Percentiles rank a stretch among this genome's conserved stretches.
These are phyloP conservation scores for Coffea eugenioides DNA, from an alignment of 257 asterid species.

Conservation along the genomic window DNA sequence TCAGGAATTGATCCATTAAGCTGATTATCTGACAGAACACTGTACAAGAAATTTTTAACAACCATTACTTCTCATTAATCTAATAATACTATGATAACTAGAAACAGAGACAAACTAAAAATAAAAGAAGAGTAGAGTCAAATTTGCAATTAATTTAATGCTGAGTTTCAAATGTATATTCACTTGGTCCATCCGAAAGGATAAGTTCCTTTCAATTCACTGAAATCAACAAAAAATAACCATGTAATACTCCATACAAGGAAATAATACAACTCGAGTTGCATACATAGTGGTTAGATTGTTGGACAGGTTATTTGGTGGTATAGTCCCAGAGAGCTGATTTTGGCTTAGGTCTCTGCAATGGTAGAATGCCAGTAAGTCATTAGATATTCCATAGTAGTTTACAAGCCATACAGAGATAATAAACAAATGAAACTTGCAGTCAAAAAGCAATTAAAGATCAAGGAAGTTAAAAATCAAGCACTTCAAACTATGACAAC, in stretches of 20 bases:
- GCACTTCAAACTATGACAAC: neutral
- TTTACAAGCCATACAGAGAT: neutral
- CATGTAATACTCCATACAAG: neutral
- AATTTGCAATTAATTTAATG: neutral
- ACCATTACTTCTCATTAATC: neutral
- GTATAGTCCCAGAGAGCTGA: constrained; percentile 38
- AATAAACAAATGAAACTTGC: neutral
- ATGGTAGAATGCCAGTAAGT: constrained; percentile 11
- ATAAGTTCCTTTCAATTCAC: neutral
- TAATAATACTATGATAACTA: neutral
- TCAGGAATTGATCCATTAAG: constrained; percentile 44
- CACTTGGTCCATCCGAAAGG: neutral
- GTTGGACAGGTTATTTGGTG: constrained; percentile 30
- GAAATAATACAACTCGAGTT: constrained; percentile 1
- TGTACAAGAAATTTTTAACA: constrained; percentile 27
- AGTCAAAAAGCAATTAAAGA: neutral
- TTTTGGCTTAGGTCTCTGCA: constrained; percentile 51
- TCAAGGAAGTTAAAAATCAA: neutral
- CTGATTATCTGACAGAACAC: constrained; percentile 40
- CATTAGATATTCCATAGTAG: constrained; percentile 1
- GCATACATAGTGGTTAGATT: constrained; percentile 44
- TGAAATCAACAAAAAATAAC: neutral
- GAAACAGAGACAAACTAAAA: neutral
- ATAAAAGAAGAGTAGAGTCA: neutral
- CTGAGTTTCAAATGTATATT: neutral